These are phyloP conservation scores for Amanita brunnescens DNA, from an alignment of 768 basidiomycete species.

Conservation along the genomic window DNA sequence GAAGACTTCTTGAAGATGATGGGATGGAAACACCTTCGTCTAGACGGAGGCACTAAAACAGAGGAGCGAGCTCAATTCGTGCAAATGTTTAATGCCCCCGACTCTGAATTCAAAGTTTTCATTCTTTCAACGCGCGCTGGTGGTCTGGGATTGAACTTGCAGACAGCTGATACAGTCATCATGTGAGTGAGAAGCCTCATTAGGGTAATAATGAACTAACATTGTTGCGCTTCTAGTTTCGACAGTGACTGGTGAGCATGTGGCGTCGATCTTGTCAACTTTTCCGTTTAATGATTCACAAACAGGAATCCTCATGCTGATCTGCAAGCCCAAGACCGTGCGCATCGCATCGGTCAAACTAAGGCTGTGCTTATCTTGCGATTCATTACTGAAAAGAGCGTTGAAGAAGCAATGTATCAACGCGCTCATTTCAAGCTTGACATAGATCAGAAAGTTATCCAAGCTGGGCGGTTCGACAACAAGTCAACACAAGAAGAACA, in stretches of 20 bases:
- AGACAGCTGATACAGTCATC: constrained; percentile 94
- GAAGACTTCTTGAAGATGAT: constrained; percentile 89
- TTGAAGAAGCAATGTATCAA: constrained; percentile 97
- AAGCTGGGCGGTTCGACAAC: constrained; percentile 98
- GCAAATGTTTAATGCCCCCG: constrained; percentile 79
- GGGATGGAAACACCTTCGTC: constrained; percentile 79
- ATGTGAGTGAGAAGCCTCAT: constrained; percentile 46
- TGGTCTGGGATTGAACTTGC: constrained; percentile 89
- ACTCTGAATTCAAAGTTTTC: constrained; percentile 85
- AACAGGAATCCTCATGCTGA: constrained; percentile 95
- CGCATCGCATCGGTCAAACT: constrained; percentile 99
- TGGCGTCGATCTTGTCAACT: background rate
- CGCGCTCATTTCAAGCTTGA: constrained; percentile 94
- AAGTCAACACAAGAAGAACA: constrained; percentile 98
- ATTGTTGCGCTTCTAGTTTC: constrained; percentile 37
- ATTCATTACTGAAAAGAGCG: constrained; percentile 96
- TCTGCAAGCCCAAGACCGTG: constrained; percentile 98
- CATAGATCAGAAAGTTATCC: constrained; percentile 98
- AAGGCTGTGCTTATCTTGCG: constrained; percentile 94
- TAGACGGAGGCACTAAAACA: constrained; percentile 96
- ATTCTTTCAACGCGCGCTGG: constrained; percentile 91
- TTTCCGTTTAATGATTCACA: background rate
- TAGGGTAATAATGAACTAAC: background rate
- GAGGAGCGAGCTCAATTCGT: constrained; percentile 89
- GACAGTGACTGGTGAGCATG: constrained; percentile 60